Percentiles rank a stretch among this genome's conserved stretches.
Evolutionary conservation across 352 stramenopile genomes (phyloP).

Genomic region (Hyaloperonospora brassicae): DNA sequence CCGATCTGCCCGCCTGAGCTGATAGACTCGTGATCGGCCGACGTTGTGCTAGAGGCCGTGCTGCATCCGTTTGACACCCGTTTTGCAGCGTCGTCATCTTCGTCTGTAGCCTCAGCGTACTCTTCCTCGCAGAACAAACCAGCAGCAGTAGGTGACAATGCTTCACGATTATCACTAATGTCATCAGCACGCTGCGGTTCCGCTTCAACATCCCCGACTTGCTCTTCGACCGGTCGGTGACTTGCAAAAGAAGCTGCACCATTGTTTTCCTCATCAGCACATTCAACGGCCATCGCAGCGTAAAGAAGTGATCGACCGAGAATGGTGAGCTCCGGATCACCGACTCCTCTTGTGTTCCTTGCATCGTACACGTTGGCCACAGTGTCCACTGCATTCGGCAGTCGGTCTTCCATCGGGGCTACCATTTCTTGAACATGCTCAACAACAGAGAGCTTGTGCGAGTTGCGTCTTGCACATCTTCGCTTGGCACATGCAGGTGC

Average conservation of each 20-base stretch:
- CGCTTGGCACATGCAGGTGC: constrained; percentile 31
- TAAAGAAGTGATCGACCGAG: constrained; percentile 51
- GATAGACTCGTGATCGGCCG: constrained; percentile 3
- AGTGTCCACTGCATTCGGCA: constrained; percentile 33
- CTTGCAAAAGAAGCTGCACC: neutral
- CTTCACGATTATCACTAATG: constrained; percentile 11
- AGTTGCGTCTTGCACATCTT: constrained; percentile 32
- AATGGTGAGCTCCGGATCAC: constrained; percentile 29
- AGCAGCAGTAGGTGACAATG: constrained; percentile 36
- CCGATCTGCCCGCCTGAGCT: constrained; percentile 4
- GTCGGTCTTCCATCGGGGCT: neutral
- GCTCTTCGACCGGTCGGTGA: constrained; percentile 3
- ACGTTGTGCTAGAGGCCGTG: neutral
- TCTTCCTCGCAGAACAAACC: constrained; percentile 62
- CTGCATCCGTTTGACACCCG: constrained; percentile 7
- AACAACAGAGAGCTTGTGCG: constrained; percentile 28
- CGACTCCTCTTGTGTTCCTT: constrained; percentile 22
- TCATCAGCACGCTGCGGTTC: constrained; percentile 5
- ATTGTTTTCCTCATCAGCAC: constrained; percentile 18
- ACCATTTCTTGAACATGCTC: constrained; percentile 31
- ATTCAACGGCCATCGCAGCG: constrained; percentile 36
- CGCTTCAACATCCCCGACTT: constrained; percentile 4
- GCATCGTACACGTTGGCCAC: constrained; percentile 32
- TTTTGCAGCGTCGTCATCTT: constrained; percentile 6
- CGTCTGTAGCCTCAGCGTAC: constrained; percentile 36